Evolutionary conservation across 176 grass and related monocot genomes (phyloP), one percentile per base, ranked within the genome.

Genomic region (Puccinellia tenuiflora): DNA sequence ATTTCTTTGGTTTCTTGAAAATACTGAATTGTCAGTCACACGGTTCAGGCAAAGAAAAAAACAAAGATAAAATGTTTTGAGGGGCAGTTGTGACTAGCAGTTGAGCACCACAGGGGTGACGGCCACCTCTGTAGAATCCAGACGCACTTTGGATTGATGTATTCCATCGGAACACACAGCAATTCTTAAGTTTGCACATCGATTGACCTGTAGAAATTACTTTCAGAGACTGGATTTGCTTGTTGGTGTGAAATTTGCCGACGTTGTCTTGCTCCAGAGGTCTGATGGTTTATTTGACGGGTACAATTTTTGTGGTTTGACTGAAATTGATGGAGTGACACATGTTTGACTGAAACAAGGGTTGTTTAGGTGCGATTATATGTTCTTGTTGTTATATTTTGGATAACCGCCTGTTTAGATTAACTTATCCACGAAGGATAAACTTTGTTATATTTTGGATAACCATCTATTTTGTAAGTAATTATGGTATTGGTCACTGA

Each of bases 141-240:
- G 22, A 47, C 18, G 9, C 1, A 43, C 77, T n/a, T 17, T n/a
- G 30, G 7, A 13, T 75, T 77, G 16, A 85, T 34, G 42, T 70
- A 76, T 12, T 59, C 45, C 34, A 25, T 38, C n/a, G 25, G 42
- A 26, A 29, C 9, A 85, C 43, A 5, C 83, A 78, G 64, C 20
- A 45, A 21, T 73, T 64, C 13, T 25, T 55, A 28, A 26, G 31
- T 47, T 18, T 37, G 47, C 11, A 64, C 21, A 25, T 56, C 1
- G 1, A 48, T 78, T 86, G 83, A 78, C 83, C 46, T 71, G 77
- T 71, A 40, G 5, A 81, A 61, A 67, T 42, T 25, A 52, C 69
- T 60, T 72, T 3, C 24, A 45, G 26, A 57, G 34, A 66, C 60
- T 74, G 66, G 50, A 5, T 73, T 90, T 75, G 16, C 25, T 70